Base-by-base conservation (phyloP, 2,329 filamentous ascomycete genomes). In the Alternaria ventricosa region DNA sequence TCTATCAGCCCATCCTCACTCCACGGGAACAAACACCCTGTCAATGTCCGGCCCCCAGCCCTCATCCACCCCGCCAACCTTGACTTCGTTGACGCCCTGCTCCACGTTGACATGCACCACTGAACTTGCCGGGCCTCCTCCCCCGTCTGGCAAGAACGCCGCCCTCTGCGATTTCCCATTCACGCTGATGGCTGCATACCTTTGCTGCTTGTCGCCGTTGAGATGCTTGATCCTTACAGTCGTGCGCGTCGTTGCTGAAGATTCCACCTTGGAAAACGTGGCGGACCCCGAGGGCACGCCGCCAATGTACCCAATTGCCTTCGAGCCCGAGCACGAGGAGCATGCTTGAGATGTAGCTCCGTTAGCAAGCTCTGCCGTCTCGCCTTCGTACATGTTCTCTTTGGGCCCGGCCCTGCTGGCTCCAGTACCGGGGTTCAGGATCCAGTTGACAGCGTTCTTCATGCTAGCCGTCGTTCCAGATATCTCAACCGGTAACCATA, bases 401-500 rank as follows among this genome's bases (percentile, higher is more conserved):
- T 74, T 70, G 1, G 85, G 81, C 0, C 81, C 83, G 0, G 80
- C 73, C 2, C 79, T 71, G 79, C 84, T 86, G 0, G 80, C 82
- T 0, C 85, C 84, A 0, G 79, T 76, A 3, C 70, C 66, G 0
- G 82, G 78, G 50, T 87, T 75, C 0, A 85, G 79, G 1, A 85
- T 76, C 88, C 88, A 90, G 61, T 85, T 87, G 10, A 87, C 85
- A 25, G 81, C 75, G 74, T 88, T 85, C 57, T 82, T 77, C 77
- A 81, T 82, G 10, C 69, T 82, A 3, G 87, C 86, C 0, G 79
- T 84, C 0, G 82, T 87, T 0, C 86, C 87, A 1, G 80, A 80
- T 63, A 90, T 82, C 5, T 72, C 80, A 0, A 91, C 77, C 0
- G 89, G 89, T 0, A 91, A 82, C 89, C 89, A 91, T 44, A 91